Percentiles rank a stretch among this genome's conserved stretches.
phyloP scores from a whole-genome alignment of 2,329 filamentous ascomycete genomes.

The Polychaeton citri region DNA sequence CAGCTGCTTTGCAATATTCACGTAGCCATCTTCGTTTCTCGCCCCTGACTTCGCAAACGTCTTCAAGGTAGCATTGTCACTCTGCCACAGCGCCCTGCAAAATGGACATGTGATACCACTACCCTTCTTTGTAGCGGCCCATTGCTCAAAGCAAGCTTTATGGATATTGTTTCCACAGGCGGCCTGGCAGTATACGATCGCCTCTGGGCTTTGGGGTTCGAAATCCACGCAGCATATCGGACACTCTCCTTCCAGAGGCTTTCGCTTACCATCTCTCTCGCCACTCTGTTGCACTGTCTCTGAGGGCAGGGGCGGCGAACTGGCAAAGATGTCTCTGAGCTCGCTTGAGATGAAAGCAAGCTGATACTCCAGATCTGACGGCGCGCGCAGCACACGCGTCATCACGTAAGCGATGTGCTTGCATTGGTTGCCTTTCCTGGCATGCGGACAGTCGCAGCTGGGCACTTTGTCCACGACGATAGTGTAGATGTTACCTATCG shows the following conservation, averaged over 20 bases:
- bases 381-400: slow-evolving; percentile 44
- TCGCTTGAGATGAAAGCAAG: slow-evolving; percentile 47
- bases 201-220: slow-evolving; percentile 18
- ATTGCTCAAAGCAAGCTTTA: slow-evolving; percentile 42
- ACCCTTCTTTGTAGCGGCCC: slow-evolving; percentile 23
- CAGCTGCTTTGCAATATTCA: slow-evolving; percentile 19
- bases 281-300: slow-evolving; percentile 10
- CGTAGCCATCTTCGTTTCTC: slow-evolving; percentile 18
- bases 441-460: slow-evolving; percentile 18
- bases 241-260: slow-evolving; percentile 48
- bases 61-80: slow-evolving; percentile 10
- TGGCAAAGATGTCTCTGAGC: slow-evolving; percentile 42
- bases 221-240: slow-evolving; percentile 40
- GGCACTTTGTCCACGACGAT: slow-evolving; percentile 40
- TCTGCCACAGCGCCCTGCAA: slow-evolving; percentile 17
- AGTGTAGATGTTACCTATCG: slow-evolving; percentile 50
- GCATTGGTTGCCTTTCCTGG: slow-evolving; percentile 38
- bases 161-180: slow-evolving; percentile 53
- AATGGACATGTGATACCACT: slow-evolving; percentile 18
- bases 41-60: slow-evolving; percentile 10
- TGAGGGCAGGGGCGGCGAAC: slow-evolving; percentile 38
- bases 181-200: slow-evolving; percentile 45
- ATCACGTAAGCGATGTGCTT: slow-evolving; percentile 53
- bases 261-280: slow-evolving; percentile 38
- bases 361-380: slow-evolving; percentile 44